A percentile compares a stretch with the other conserved stretches of the same genome.
Conservation (phyloP, 2,329 filamentous ascomycete genomes). For the Aspergillus awamori region DNA sequence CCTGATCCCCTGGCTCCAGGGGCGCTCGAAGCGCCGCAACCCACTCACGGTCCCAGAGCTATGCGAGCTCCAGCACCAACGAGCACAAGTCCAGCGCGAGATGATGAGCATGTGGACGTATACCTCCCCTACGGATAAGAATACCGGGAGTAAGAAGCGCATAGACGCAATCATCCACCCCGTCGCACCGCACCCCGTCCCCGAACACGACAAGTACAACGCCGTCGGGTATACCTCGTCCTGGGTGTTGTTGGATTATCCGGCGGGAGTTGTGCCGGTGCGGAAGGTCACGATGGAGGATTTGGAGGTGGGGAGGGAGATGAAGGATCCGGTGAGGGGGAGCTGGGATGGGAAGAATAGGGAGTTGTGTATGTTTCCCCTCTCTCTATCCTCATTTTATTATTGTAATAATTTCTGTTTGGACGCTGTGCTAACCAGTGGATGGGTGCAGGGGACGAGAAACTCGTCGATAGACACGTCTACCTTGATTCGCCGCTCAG, state of each 20-base stretch:
- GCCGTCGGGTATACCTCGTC: slow-evolving; percentile 63
- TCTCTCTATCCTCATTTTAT: no score
- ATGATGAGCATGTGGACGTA: slow-evolving; percentile 60
- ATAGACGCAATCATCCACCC: slow-evolving; percentile 67
- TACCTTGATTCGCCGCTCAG: slow-evolving; percentile 59
- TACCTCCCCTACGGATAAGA: slow-evolving; percentile 16
- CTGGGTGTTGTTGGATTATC: slow-evolving; percentile 66
- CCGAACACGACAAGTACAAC: slow-evolving; percentile 65
- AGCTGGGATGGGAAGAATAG: slow-evolving; percentile 65
- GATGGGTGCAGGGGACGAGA: slow-evolving; percentile 45
- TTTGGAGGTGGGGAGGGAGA: slow-evolving; percentile 51
- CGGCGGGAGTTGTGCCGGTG: slow-evolving; percentile 61
- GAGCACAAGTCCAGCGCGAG: slow-evolving; percentile 56
- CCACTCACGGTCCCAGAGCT: slow-evolving; percentile 53
- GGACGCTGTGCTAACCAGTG: slow-evolving; percentile 8
- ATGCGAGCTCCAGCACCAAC: slow-evolving; percentile 56
- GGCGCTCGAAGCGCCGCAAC: slow-evolving; percentile 53
- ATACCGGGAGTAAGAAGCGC: not conserved
- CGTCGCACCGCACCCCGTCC: slow-evolving; percentile 65
- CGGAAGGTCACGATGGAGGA: slow-evolving; percentile 49
- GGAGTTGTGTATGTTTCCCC: slow-evolving; percentile 54
- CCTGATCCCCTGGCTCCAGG: slow-evolving; percentile 62
- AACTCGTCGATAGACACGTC: slow-evolving; percentile 54
- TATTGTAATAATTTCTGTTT: no score
- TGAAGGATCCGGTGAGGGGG: slow-evolving; percentile 46